phyloP scores from a whole-genome alignment of 2,329 filamentous ascomycete genomes.

The Salinomyces thailandicus region DNA sequence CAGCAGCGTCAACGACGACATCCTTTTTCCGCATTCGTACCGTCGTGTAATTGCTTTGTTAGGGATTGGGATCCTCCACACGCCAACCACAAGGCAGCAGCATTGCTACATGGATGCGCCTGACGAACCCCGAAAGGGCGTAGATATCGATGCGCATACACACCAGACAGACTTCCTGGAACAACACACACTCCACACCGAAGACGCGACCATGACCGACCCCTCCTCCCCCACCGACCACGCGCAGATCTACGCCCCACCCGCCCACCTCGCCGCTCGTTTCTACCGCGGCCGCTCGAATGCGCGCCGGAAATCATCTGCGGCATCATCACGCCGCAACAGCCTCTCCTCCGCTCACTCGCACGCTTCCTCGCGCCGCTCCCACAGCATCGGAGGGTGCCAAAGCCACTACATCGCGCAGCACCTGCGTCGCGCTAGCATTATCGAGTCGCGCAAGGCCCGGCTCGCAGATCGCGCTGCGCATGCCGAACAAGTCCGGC shows the following conservation, averaged over 20 bases:
- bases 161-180: too few species aligned
- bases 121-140: too few species aligned
- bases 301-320: conserved; percentile 60
- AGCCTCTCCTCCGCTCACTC: conserved; percentile 68
- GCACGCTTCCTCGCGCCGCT: conserved; percentile 48
- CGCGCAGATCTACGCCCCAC: conserved; percentile 48
- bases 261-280: conserved; percentile 65
- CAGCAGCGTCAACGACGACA: too few species aligned
- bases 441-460: conserved; percentile 70
- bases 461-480: conserved; percentile 69
- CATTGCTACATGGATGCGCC: too few species aligned
- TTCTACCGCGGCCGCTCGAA: conserved; percentile 55
- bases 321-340: conserved; percentile 68
- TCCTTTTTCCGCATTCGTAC: too few species aligned
- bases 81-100: too few species aligned
- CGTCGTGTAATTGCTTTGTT: too few species aligned
- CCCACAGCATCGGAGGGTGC: conserved; percentile 24
- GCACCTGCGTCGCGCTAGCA: conserved; percentile 67
- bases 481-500: conserved; percentile 72
- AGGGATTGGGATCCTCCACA: too few species aligned
- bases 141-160: too few species aligned
- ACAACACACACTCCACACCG: too few species aligned
- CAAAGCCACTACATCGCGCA: conserved; percentile 71
- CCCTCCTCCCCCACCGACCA: not conserved
- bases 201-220: conserved; percentile 4